Evolutionary conservation across 352 stramenopile species (phyloP), one percentile per base, ranked within the genome.

Genomic region (Thraustochytrium sp.): DNA sequence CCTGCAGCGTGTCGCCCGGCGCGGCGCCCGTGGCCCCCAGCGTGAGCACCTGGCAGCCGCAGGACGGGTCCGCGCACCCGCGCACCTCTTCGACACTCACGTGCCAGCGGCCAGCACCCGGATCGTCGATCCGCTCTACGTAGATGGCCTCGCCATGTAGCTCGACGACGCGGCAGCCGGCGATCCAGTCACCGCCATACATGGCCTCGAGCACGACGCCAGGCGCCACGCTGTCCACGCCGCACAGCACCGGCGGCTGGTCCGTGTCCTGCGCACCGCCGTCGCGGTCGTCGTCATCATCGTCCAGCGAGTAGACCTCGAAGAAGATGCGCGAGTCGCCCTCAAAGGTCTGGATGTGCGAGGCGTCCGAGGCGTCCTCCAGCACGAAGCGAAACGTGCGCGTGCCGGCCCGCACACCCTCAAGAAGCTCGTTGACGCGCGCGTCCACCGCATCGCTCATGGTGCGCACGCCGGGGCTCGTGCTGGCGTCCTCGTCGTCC

Each of bases 321-420:
- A 73, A 73, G 40, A n/a, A 49, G 36, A 73, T 46, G 11, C 34
- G 61, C 40, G 61, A 51, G 3, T 73, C 61, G 61, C 16, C 36
- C n/a, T 48, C 61, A 37, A 78, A 72, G 16, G 42, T 26, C 42
- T 78, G 65, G 42, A 78, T 78, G 44, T 63, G 65, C 23, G 65
- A 78, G 31, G 42, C 49, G 42, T 78, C 65, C 9, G 56, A 13
- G 13, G 80, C 65, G 3, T 78, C 65, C 26, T 78, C 65, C 11
- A 78, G 23, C 9, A 65, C 37, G 11, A 78, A 44, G 37, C 31
- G 23, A 63, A 78, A 78, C 9, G 31, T 75, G 34, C 49, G 23
- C 26, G 55, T 65, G 40, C 65, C 65, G 16, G 18, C 31, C 42
- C 23, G 23, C 16, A 78, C 21, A 16, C 65, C 65, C 11, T 34